phyloP scores from a whole-genome alignment of 768 basidiomycete species.

The Boletus subcaerulescens region DNA sequence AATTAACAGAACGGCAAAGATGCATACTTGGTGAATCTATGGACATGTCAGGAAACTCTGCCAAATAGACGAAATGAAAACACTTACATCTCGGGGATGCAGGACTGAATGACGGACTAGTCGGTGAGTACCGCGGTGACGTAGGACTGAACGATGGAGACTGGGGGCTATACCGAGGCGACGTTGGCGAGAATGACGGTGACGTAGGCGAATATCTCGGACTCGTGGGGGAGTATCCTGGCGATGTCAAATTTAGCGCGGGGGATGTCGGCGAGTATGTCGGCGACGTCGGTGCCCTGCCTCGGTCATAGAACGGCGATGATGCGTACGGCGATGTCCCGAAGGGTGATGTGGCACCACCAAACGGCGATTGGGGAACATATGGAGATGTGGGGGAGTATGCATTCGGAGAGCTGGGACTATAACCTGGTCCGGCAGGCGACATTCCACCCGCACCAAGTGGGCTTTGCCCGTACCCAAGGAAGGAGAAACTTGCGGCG shows the following conservation, averaged over 20 bases:
- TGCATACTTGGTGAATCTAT: slow-evolving; percentile 80
- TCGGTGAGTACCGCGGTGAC: slow-evolving; percentile 85
- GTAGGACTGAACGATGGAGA: slow-evolving; percentile 90
- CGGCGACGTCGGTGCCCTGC: slow-evolving; percentile 63
- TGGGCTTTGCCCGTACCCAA: slow-evolving; percentile 84
- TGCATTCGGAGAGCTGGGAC: slow-evolving; percentile 85
- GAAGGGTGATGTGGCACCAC: slow-evolving; percentile 79
- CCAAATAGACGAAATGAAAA: background rate
- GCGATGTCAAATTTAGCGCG: slow-evolving; percentile 76
- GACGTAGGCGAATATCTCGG: slow-evolving; percentile 85
- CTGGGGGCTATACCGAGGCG: slow-evolving; percentile 82
- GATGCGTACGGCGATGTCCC: slow-evolving; percentile 79
- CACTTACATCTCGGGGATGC: slow-evolving; percentile 86
- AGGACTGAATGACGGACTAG: slow-evolving; percentile 88
- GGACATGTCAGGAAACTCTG: background rate
- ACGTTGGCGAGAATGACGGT: slow-evolving; percentile 82
- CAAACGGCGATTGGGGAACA: slow-evolving; percentile 80
- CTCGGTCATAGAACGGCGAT: slow-evolving; percentile 76
- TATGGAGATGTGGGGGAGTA: slow-evolving; percentile 92
- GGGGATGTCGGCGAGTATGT: slow-evolving; percentile 90
- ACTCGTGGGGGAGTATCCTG: slow-evolving; percentile 65
- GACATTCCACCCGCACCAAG: slow-evolving; percentile 84
- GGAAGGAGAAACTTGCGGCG: slow-evolving; percentile 66
- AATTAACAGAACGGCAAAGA: slow-evolving; percentile 2
- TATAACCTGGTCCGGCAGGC: slow-evolving; percentile 83